Percentiles rank a stretch among this genome's conserved stretches.
Evolutionary conservation across 495 filamentous ascomycete species (phyloP).

Genomic region (Pyrenula massariospora): DNA sequence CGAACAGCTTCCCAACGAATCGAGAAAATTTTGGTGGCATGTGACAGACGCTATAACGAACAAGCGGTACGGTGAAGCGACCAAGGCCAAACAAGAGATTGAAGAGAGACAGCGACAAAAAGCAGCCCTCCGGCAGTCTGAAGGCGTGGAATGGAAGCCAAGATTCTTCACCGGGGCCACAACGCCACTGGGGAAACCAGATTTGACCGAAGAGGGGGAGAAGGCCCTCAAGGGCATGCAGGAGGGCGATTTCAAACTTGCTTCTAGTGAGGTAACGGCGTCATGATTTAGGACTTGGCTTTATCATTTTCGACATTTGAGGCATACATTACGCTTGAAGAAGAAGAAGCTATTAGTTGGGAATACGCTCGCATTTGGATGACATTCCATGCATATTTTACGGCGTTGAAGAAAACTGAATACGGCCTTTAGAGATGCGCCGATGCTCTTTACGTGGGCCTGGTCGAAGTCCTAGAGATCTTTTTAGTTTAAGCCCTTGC

Average conservation of each 20-base stretch:
- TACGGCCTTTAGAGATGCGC: too few species aligned
- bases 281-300: not conserved
- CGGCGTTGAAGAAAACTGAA: too few species aligned
- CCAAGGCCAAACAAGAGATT: slow-evolving; percentile 75
- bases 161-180: slow-evolving; percentile 74
- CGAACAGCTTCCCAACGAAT: slow-evolving; percentile 79
- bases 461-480: too few species aligned
- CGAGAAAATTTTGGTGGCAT: slow-evolving; percentile 71
- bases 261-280: slow-evolving; percentile 13
- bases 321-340: not conserved
- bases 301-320: slow-evolving; percentile 1
- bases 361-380: too few species aligned
- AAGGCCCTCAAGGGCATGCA: slow-evolving; percentile 59
- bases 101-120: slow-evolving; percentile 82
- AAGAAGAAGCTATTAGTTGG: too few species aligned
- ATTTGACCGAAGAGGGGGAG: slow-evolving; percentile 66
- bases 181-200: slow-evolving; percentile 64
- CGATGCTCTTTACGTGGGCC: too few species aligned
- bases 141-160: slow-evolving; percentile 64
- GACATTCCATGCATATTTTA: too few species aligned
- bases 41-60: slow-evolving; percentile 80
- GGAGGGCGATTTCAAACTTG: slow-evolving; percentile 42
- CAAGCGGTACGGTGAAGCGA: slow-evolving; percentile 77
- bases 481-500: too few species aligned
- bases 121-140: slow-evolving; percentile 62